Conservation (phyloP, 176 grass and related monocot species). For the Thinopyrum elongatum region DNA sequence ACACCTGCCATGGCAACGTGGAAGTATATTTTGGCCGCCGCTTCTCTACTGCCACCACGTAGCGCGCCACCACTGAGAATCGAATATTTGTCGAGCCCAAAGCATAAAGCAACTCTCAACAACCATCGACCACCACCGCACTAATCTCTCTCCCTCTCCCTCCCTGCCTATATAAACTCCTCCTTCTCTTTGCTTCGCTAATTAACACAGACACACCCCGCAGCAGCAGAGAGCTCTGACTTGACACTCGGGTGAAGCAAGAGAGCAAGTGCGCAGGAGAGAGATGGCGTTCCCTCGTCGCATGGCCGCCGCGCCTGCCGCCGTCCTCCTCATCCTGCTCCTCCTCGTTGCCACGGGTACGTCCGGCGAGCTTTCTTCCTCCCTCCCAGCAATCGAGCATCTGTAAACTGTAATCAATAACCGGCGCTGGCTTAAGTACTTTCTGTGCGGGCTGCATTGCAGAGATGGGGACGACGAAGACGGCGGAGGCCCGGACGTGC, state of each 20-base stretch:
- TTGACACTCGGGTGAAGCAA: neutral
- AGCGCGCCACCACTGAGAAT: too few species aligned
- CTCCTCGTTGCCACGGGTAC: constrained; percentile 44
- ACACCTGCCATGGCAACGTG: too few species aligned
- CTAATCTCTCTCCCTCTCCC: too few species aligned
- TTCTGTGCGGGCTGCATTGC: neutral
- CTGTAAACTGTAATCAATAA: neutral
- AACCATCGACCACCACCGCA: too few species aligned
- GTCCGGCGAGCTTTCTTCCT: neutral
- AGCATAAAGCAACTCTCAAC: too few species aligned
- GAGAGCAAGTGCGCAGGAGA: neutral
- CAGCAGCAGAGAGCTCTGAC: too few species aligned
- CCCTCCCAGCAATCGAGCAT: too few species aligned
- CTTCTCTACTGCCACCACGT: too few species aligned
- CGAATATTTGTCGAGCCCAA: too few species aligned
- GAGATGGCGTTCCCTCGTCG: constrained; percentile 32
- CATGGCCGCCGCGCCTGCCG: constrained; percentile 13
- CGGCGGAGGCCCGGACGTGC: too few species aligned
- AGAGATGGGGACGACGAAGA: constrained; percentile 39
- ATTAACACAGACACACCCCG: neutral
- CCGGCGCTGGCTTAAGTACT: too few species aligned
- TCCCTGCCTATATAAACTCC: constrained; percentile 25
- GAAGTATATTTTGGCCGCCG: too few species aligned
- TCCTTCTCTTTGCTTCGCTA: neutral
- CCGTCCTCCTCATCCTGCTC: constrained; percentile 42